Conservation (phyloP, 352 stramenopile species). For the Saprolegnia diclina region DNA sequence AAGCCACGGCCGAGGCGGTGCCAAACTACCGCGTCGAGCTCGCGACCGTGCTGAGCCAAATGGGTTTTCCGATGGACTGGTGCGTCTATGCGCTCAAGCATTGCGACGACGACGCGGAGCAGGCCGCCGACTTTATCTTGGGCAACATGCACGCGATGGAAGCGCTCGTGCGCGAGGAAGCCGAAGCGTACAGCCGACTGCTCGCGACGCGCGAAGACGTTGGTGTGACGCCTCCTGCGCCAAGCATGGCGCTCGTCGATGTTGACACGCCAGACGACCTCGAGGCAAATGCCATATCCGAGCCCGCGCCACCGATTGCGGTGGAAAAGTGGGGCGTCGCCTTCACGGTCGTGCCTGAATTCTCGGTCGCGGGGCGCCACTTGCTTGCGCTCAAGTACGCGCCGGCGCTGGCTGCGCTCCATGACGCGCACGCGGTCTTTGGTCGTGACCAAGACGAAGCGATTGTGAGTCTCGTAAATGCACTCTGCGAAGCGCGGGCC, state of each 20-base stretch:
- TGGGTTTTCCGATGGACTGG: slow-evolving; percentile 86
- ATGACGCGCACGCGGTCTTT: slow-evolving; percentile 66
- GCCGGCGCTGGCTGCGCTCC: slow-evolving; percentile 50
- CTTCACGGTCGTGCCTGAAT: slow-evolving; percentile 80
- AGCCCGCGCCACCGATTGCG: slow-evolving; percentile 35
- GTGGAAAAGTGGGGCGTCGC: slow-evolving; percentile 81
- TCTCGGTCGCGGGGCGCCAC: slow-evolving; percentile 66
- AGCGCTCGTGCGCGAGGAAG: slow-evolving; percentile 64
- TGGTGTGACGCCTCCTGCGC: neutral
- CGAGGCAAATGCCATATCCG: neutral
- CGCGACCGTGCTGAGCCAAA: slow-evolving; percentile 68
- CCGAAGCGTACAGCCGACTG: slow-evolving; percentile 45
- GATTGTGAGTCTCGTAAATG: slow-evolving; percentile 76
- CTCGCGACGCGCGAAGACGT: slow-evolving; percentile 22
- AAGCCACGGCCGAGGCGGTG: slow-evolving; percentile 36
- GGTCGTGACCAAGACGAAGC: slow-evolving; percentile 56
- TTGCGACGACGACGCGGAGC: slow-evolving; percentile 77
- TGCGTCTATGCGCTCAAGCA: slow-evolving; percentile 76
- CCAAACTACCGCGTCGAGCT: slow-evolving; percentile 84
- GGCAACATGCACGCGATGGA: slow-evolving; percentile 83
- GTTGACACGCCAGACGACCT: neutral
- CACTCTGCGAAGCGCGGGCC: slow-evolving; percentile 69
- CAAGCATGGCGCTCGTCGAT: neutral
- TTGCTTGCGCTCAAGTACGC: slow-evolving; percentile 70
- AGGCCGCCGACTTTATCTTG: slow-evolving; percentile 78